Base-by-base conservation (phyloP, 2,329 filamentous ascomycete species). In the Apiospora marii region DNA sequence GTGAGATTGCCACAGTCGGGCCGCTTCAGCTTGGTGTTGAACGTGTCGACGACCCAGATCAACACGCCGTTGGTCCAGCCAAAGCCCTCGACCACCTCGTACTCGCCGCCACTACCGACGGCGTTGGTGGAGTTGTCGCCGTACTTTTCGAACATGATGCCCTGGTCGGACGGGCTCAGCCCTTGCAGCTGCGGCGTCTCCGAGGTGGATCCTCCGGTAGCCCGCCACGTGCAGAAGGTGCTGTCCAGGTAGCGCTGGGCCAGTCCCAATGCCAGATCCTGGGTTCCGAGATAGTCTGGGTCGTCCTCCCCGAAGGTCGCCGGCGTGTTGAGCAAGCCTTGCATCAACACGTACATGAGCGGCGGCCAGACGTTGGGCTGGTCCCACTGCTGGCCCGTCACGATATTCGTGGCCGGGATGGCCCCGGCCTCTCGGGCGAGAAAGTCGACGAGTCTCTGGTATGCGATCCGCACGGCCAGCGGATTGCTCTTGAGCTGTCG, bases 131-230 rank as follows among this genome's bases (percentile, higher is more conserved):
- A 82, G 72, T 87, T 88, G 75, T 92, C 89, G 16, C 84, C 84
- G 78, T 93, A 93, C 84, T 93, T 93, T 80, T 93, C 91, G 78
- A 93, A 93, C 84, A 93, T 92, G 79, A 88, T 89, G 30, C 91
- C 91, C 10, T 81, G 81, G 27, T 84, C 82, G 8, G 83, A 76
- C 1, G 83, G 77, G 0, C 81, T 77, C 0, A 88, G 79, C 0
- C 87, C 87, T 22, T 80, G 79, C 71, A 91, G 83, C 79, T 84
- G 87, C 43, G 87, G 87, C 58, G 83, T 86, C 74, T 84, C 81
- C 14, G 83, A 83, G 0, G 90, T 92, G 2, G 87, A 85, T 4
- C 91, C 91, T 30, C 91, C 91, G 0, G 91, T 93, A 7, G 89
- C 89, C 72, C 87, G 89, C 91, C 91, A 93, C 0, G 91, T 92